phyloP scores from a whole-genome alignment of 139 green algal genomes.

The Tetraselmis chui region DNA sequence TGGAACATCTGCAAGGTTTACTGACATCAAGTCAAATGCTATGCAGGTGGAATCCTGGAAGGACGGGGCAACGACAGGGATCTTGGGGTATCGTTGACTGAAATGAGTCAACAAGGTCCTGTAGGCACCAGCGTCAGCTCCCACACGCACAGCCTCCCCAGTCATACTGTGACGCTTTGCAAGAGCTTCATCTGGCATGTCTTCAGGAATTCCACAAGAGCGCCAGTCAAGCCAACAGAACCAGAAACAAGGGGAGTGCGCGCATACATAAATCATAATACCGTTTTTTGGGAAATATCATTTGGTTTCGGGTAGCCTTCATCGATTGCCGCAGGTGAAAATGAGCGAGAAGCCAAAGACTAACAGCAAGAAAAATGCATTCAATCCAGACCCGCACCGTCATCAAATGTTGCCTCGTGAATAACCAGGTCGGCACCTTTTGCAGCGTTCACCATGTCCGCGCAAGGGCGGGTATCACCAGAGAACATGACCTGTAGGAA shows the following conservation, averaged over 20 bases:
- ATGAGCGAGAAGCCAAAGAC: too few species aligned
- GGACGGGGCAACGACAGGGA: slow-evolving; percentile 54
- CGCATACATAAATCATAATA: too few species aligned
- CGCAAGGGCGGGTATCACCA: slow-evolving; percentile 83
- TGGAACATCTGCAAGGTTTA: slow-evolving; percentile 71
- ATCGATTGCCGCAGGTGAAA: too few species aligned
- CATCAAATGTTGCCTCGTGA: slow-evolving; percentile 63
- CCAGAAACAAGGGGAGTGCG: not conserved
- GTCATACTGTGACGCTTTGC: slow-evolving; percentile 87
- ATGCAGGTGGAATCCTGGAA: slow-evolving; percentile 39
- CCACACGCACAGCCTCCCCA: slow-evolving; percentile 70
- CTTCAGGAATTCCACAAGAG: too few species aligned
- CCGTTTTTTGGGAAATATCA: too few species aligned
- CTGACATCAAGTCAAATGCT: slow-evolving; percentile 94
- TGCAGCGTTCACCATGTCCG: slow-evolving; percentile 67
- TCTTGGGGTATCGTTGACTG: slow-evolving; percentile 84
- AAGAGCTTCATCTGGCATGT: slow-evolving; percentile 73
- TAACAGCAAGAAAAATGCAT: not conserved
- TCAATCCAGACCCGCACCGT: not conserved
- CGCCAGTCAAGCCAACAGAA: not conserved
- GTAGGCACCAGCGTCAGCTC: slow-evolving; percentile 62
- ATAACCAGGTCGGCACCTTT: slow-evolving; percentile 77
- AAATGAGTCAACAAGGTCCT: slow-evolving; percentile 97
- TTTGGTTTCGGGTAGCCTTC: too few species aligned
- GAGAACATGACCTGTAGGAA: slow-evolving; percentile 55